Base-by-base conservation (phyloP, 345 rosid species). In the Hibiscus mutabilis region DNA sequence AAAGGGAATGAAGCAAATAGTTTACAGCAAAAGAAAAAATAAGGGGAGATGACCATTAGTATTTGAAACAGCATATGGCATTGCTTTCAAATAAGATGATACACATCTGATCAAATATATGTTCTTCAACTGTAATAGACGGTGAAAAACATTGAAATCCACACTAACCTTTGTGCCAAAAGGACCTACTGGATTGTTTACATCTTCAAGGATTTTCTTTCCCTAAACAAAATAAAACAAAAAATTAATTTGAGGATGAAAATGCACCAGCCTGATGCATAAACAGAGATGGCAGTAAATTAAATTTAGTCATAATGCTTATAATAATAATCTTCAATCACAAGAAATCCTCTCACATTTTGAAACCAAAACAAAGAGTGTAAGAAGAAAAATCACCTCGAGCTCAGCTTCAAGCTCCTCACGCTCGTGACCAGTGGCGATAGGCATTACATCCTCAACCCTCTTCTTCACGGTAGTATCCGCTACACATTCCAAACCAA, bases 361-460 rank as follows among this genome's bases (percentile, higher is more conserved):
- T 31, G 5, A 62, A 79, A 46, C 61, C 42, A 56, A 62, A 60
- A 64, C 22, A 59, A 4, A 71, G 35, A 47, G 58, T 8, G 18
- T 35, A 22, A 62, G 70, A 68, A 6, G 18, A 62, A 71, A 71
- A 74, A 61, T 55, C 66, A 94, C 97, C 98, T 84, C 72, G 33
- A 90, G 72, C 79, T 87, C 93, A 66, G 88, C 85, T 73, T 86
- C 91, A 67, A 90, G 83, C 85, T 94, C 98, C 81, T 94, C 96
- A 44, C 86, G 85, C 77, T 94, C 95, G 15, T 91, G 96, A n/a
- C 97, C 97, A 40, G 98, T 91, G 1, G 97, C 96, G 76, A 90
- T 87, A 10, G 92, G 97, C 88, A 85, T 83, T 49, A 88, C 81
- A 81, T 88, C 89, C 78, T 88, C 96, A 63, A 86, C 87, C 61